phyloP scores from a whole-genome alignment of 495 filamentous ascomycete species.

The Aspergillus avenaceus region DNA sequence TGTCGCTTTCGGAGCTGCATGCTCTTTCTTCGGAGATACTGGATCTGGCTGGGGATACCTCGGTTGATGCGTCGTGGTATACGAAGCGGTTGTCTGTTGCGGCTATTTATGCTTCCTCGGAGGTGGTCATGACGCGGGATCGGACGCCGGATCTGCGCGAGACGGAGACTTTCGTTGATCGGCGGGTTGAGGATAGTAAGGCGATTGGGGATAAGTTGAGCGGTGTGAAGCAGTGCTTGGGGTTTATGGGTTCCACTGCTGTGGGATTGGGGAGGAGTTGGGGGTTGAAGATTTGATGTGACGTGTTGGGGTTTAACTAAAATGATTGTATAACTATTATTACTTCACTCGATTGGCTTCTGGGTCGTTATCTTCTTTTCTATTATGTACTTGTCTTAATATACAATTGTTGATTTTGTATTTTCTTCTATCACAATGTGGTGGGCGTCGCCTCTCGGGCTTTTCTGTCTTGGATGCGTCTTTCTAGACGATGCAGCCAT shows the following conservation, averaged over 20 bases:
- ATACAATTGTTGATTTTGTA: background rate
- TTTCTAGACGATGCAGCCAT: conserved; percentile 23
- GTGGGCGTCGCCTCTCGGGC: background rate
- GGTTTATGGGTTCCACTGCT: conserved; percentile 62
- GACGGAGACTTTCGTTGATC: conserved; percentile 74
- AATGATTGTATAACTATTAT: conserved; percentile 12
- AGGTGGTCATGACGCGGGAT: conserved; percentile 93
- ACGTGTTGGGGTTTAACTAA: background rate
- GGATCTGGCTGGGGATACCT: conserved; percentile 73
- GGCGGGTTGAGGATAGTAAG: conserved; percentile 67
- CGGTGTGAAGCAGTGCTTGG: conserved; percentile 65
- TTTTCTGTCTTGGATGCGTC: conserved; percentile 6
- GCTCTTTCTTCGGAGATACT: conserved; percentile 83
- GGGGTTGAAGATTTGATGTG: conserved; percentile 43
- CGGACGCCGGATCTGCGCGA: conserved; percentile 58
- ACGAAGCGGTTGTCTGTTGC: conserved; percentile 76
- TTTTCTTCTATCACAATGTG: no score
- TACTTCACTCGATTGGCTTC: conserved; percentile 6
- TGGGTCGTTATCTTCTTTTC: background rate
- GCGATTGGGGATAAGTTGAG: conserved; percentile 54
- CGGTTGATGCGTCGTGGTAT: conserved; percentile 86
- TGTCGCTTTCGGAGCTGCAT: conserved; percentile 75
- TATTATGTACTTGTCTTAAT: background rate
- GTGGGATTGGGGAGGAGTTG: conserved; percentile 42
- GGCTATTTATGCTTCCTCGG: conserved; percentile 77